phyloP scores from a whole-genome alignment of 805 yeast genomes.

The Starmerella geochares region DNA sequence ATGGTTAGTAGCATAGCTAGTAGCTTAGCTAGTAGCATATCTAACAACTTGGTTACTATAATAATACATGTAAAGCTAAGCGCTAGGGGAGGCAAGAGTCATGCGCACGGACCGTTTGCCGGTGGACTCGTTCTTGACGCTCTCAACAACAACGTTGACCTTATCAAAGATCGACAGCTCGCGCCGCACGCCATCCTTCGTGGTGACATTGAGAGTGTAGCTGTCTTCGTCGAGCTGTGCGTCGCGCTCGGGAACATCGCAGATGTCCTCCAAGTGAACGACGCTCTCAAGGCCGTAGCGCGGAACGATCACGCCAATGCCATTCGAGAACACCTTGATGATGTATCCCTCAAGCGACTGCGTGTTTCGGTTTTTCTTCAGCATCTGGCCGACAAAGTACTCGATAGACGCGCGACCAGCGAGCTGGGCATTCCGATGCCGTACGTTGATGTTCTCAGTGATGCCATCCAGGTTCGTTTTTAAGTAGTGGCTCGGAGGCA shows the following conservation, averaged over 20 bases:
- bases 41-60: too few species aligned
- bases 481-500: constrained; percentile 74
- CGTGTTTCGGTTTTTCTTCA: constrained; percentile 67
- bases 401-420: constrained; percentile 98
- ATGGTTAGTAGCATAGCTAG: too few species aligned
- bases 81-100: constrained; percentile 20
- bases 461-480: constrained; percentile 81
- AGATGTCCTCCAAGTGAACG: constrained; percentile 65
- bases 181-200: constrained; percentile 37
- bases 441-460: constrained; percentile 77
- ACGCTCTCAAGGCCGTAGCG: constrained; percentile 92
- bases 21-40: too few species aligned
- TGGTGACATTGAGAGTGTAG: constrained; percentile 52
- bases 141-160: constrained; percentile 71
- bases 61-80: not conserved
- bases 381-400: constrained; percentile 95
- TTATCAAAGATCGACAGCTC: constrained; percentile 69
- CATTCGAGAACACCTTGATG: constrained; percentile 85
- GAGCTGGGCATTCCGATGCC: constrained; percentile 96
- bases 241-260: constrained; percentile 46
- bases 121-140: constrained; percentile 72
- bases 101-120: constrained; percentile 89
- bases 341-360: constrained; percentile 70
- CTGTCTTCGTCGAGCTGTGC: constrained; percentile 61
- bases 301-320: constrained; percentile 89